Percentiles rank a stretch among this genome's conserved stretches.
phyloP scores from a whole-genome alignment of 1,284 basidiomycete genomes.

The Mycosarcoma maydis region DNA sequence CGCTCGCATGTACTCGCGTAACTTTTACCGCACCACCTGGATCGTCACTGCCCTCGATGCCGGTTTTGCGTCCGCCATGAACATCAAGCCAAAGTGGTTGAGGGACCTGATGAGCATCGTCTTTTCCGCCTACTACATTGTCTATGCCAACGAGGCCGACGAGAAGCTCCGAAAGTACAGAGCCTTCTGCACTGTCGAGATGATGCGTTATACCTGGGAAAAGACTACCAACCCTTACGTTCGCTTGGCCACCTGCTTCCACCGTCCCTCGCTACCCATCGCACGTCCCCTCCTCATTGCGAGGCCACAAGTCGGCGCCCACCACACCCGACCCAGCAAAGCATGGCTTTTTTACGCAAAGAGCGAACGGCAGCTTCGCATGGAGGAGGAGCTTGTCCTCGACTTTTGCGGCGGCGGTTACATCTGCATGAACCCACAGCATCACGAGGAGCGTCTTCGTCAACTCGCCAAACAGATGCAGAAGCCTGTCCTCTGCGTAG shows the following conservation, averaged over 20 bases:
- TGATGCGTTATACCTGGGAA: conserved; percentile 94
- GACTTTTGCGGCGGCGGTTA: conserved; percentile 97
- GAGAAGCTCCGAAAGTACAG: conserved; percentile 85
- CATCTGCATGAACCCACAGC: conserved; percentile 83
- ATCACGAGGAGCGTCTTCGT: conserved; percentile 92
- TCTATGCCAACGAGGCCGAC: conserved; percentile 91
- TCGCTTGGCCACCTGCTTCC: conserved; percentile 74
- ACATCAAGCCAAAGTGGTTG: conserved; percentile 90
- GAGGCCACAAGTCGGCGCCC: conserved; percentile 71
- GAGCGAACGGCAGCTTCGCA: conserved; percentile 74
- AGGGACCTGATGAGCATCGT: conserved; percentile 75
- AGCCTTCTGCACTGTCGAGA: conserved; percentile 92
- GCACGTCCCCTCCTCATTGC: conserved; percentile 81
- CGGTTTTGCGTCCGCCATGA: conserved; percentile 94
- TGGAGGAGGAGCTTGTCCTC: conserved; percentile 57
- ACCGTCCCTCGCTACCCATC: conserved; percentile 74
- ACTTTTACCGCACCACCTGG: conserved; percentile 97
- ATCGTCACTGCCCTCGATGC: conserved; percentile 87
- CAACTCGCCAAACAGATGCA: conserved; percentile 83
- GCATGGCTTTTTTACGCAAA: conserved; percentile 85
- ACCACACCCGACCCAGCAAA: conserved; percentile 77
- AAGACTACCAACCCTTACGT: conserved; percentile 93
- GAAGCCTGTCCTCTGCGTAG: conserved; percentile 83
- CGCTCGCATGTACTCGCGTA: conserved; percentile 80
- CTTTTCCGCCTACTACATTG: conserved; percentile 90